These are phyloP conservation scores for Gossypium turneri DNA, from an alignment of 345 rosid genomes.

Conservation along the genomic window DNA sequence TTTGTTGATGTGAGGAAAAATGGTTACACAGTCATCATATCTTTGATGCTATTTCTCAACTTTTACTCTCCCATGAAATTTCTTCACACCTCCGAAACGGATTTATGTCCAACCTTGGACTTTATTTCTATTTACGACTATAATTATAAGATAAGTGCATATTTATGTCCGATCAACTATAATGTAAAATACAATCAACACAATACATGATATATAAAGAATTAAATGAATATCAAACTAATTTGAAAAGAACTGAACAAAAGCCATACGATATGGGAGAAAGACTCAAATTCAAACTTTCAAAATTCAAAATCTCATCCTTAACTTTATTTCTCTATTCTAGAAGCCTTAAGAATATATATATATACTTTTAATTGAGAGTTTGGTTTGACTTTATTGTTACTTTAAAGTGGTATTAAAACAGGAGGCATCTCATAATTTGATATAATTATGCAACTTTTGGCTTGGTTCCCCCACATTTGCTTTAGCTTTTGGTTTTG, in stretches of 20 bases:
- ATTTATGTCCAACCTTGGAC: background rate
- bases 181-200: too few relatives aligned
- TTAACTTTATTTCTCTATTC: too few relatives aligned
- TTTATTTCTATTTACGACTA: too few relatives aligned
- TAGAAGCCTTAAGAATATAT: too few relatives aligned
- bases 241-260: too few relatives aligned
- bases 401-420: background rate
- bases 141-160: too few relatives aligned
- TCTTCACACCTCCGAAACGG: background rate
- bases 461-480: background rate
- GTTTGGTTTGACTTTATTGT: background rate
- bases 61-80: slow-evolving; percentile 1
- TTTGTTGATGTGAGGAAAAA: background rate
- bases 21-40: background rate
- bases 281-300: too few relatives aligned
- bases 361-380: background rate
- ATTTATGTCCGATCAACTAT: too few relatives aligned
- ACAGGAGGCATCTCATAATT: too few relatives aligned
- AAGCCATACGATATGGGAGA: fast-evolving
- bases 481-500: slow-evolving; percentile 8
- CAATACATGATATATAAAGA: too few relatives aligned
- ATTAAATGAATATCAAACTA: too few relatives aligned
- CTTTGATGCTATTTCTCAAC: background rate
- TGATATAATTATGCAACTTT: background rate
- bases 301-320: too few relatives aligned